phyloP scores from a whole-genome alignment of 352 stramenopile genomes.

The Globisporangium irregulare region DNA sequence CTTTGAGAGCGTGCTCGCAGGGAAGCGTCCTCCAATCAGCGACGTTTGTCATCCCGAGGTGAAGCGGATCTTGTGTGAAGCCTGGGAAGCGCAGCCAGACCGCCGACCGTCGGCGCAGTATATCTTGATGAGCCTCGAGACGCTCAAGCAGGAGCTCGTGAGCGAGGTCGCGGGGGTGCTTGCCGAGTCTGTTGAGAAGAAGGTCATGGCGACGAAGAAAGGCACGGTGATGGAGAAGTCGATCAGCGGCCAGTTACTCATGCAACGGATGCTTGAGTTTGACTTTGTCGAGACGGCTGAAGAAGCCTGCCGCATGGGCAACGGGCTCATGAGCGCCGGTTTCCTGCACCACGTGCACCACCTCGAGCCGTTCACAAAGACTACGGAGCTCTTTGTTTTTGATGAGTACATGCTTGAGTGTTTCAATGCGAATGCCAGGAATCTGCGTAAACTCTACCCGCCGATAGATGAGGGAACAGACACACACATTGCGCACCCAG shows the following conservation, averaged over 20 bases:
- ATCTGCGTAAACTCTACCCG: constrained; percentile 16
- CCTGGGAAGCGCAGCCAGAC: constrained; percentile 49
- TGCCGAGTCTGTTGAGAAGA: constrained; percentile 30
- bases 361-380: constrained; percentile 43
- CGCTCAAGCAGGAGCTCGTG: constrained; percentile 43
- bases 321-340: constrained; percentile 60
- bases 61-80: constrained; percentile 43
- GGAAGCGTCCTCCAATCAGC: constrained; percentile 47
- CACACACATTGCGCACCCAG: constrained; percentile 5
- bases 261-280: constrained; percentile 61
- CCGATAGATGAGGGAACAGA: constrained; percentile 1
- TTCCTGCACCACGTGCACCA: constrained; percentile 62
- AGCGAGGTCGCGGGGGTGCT: constrained; percentile 36
- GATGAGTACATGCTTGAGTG: constrained; percentile 35
- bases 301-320: constrained; percentile 53
- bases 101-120: constrained; percentile 46
- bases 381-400: constrained; percentile 48
- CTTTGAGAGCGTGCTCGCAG: constrained; percentile 63
- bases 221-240: constrained; percentile 29
- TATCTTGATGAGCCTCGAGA: constrained; percentile 46
- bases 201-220: constrained; percentile 26
- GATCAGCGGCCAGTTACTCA: constrained; percentile 40
- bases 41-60: constrained; percentile 34
- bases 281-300: constrained; percentile 44
- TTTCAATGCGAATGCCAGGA: constrained; percentile 11